Base-by-base conservation (phyloP, 2,329 filamentous ascomycete genomes). In the Didymella arachidicola region DNA sequence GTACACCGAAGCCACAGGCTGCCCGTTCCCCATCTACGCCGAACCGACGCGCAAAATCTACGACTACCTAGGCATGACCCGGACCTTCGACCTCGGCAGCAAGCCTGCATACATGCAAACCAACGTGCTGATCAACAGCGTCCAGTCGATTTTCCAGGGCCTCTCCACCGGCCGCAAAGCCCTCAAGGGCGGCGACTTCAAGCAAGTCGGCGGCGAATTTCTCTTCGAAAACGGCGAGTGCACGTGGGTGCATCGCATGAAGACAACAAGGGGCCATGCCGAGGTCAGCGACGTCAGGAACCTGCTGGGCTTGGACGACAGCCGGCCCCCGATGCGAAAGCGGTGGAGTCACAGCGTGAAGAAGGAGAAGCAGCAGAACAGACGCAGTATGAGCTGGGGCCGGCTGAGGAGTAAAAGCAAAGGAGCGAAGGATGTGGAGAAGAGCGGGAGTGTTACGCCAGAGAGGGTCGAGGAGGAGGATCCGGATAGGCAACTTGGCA, bases 221-320 rank as follows among this genome's bases (percentile, higher is more conserved):
- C 73, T 93, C n/a, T 92, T 92, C 63, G 88, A 91, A 69, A 80
- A 85, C 69, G 89, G 90, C 77, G 80, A 79, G 53, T 84, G 91
- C 27, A 87, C 86, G 1, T 96, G 92, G 91, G 93, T 89, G 68
- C 90, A 94, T 77, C 83, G 91, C 27, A 96, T 96, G 91, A 82
- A 82, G 71, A 90, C 86, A 57, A 94, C 91, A 12, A 80, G 91
- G 47, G 91, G 93, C 65, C 92, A 96, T 72, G 84, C 85, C 1
- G 90, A 93, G 79, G 81, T 93, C 1, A 82, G 83, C 0, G 87
- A 88, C 73, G 68, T 93, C 54, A 85, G 86, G 77, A 80, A 84
- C 66, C 75, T 91, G 12, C 73, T 92, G 44, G 88, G 88, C 0
- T 51, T 78, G 19, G 69, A 74, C 41, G 70, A 54, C 7, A 60